These are phyloP conservation scores for Amylocarpus encephaloides DNA, from an alignment of 2,329 filamentous ascomycete species.

Conservation along the genomic window DNA sequence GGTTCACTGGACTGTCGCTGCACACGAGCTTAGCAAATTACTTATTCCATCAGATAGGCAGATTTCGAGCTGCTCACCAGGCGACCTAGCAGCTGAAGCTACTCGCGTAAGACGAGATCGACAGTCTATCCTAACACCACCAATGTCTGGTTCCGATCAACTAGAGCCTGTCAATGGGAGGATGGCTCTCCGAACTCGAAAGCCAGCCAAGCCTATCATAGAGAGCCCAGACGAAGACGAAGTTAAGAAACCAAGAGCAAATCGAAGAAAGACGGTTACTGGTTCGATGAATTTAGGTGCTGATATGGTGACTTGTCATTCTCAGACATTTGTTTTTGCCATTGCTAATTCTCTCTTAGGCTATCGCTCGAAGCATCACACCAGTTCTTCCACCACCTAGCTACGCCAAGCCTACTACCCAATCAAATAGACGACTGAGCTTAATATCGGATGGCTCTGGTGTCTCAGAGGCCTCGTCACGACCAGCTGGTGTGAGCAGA, in stretches of 20 bases:
- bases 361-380: conserved; percentile 20
- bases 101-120: conserved; percentile 58
- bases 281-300: conserved; percentile 42
- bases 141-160: conserved; percentile 30
- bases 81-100: conserved; percentile 70
- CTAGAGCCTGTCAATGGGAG: conserved; percentile 42
- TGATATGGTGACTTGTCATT: conserved; percentile 36
- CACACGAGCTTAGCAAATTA: conserved; percentile 73
- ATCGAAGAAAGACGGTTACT: conserved; percentile 57
- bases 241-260: conserved; percentile 34
- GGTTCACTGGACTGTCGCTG: conserved; percentile 79
- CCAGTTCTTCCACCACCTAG: conserved; percentile 26
- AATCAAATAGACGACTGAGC: conserved; percentile 36
- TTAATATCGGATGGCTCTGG: conserved; percentile 37
- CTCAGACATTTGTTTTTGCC: neutral
- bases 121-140: conserved; percentile 45
- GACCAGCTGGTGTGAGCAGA: conserved; percentile 13
- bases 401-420: conserved; percentile 23
- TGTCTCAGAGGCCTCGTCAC: conserved; percentile 13
- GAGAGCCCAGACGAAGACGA: conserved; percentile 47
- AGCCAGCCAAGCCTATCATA: conserved; percentile 45
- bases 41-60: conserved; percentile 72
- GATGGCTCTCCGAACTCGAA: conserved; percentile 70
- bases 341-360: conserved; percentile 13
- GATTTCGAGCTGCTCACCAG: conserved; percentile 67